Evolutionary conservation across 1,284 basidiomycete species (phyloP).

Genomic region (Takashimella koratensis): DNA sequence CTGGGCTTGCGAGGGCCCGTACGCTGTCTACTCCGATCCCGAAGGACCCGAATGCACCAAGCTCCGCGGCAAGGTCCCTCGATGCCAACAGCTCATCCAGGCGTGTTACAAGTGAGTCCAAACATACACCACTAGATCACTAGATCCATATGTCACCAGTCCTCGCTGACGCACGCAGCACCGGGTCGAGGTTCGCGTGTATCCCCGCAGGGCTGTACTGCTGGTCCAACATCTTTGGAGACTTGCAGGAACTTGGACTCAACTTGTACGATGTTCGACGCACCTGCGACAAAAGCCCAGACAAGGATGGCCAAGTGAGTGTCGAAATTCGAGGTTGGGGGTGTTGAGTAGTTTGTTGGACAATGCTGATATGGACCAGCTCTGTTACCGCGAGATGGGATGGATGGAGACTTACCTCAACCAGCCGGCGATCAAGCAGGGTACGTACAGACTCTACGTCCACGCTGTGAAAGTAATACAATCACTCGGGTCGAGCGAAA

Average conservation of each 20-base stretch:
- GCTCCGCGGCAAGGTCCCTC: slow-evolving; percentile 33
- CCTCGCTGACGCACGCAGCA: slow-evolving; percentile 26
- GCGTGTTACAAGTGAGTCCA: slow-evolving; percentile 46
- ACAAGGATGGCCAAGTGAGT: slow-evolving; percentile 54
- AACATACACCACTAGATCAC: too few species aligned
- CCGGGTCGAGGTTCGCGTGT: slow-evolving; percentile 54
- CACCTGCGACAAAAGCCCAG: slow-evolving; percentile 59
- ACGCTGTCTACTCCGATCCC: slow-evolving; percentile 45
- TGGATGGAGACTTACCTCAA: slow-evolving; percentile 82
- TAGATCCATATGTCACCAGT: too few species aligned
- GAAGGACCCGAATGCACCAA: slow-evolving; percentile 36
- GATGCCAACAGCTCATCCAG: slow-evolving; percentile 45
- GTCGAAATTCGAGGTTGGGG: slow-evolving; percentile 13
- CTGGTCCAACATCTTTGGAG: slow-evolving; percentile 53
- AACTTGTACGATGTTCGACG: slow-evolving; percentile 76
- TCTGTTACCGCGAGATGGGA: slow-evolving; percentile 72
- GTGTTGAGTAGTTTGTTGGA: too few species aligned
- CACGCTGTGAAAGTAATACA: too few species aligned
- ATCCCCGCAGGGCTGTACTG: slow-evolving; percentile 53
- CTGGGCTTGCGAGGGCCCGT: slow-evolving; percentile 52
- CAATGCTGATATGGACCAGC: slow-evolving; percentile 25
- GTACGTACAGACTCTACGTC: slow-evolving; percentile 16
- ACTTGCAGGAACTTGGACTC: slow-evolving; percentile 52
- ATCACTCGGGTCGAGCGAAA: too few species aligned
- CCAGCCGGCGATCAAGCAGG: slow-evolving; percentile 61